Evolutionary conservation across 345 rosid species (phyloP).

Genomic region (Mangifera indica): DNA sequence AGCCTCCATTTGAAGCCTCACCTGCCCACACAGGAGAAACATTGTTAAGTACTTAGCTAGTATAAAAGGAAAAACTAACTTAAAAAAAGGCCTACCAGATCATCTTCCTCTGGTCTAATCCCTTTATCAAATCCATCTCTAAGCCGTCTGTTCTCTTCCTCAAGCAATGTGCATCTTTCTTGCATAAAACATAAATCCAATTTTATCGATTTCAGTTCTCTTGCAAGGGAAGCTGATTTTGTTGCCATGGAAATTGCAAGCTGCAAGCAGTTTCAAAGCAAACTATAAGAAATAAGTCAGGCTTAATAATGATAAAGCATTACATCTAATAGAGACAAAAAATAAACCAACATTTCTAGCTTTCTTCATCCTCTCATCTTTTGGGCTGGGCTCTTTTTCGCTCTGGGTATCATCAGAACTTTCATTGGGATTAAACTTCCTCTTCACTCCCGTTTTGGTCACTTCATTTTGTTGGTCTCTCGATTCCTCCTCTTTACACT

Average conservation of each 20-base stretch:
- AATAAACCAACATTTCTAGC: conserved; percentile 61
- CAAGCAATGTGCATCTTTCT: conserved; percentile 75
- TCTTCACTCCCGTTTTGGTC: conserved; percentile 47
- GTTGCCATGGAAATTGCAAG: conserved; percentile 83
- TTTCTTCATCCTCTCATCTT: conserved; percentile 51
- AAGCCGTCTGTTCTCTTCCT: conserved; percentile 85
- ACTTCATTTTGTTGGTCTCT: conserved; percentile 25
- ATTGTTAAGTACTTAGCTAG: not conserved
- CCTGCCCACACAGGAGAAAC: conserved; percentile 38
- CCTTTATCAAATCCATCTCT: conserved; percentile 71
- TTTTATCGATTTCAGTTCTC: conserved; percentile 69
- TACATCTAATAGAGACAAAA: not conserved
- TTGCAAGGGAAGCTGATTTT: conserved; percentile 74
- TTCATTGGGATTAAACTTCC: conserved; percentile 57
- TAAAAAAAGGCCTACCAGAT: conserved; percentile 46
- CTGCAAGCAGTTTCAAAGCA: conserved; percentile 34
- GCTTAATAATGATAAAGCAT: not conserved
- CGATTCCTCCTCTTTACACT: conserved; percentile 28
- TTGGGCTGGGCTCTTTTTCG: conserved; percentile 37
- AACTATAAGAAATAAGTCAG: conserved; percentile 7
- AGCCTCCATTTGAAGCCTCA: conserved; percentile 92
- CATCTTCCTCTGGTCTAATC: conserved; percentile 91
- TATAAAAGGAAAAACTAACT: not conserved
- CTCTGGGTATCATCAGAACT: conserved; percentile 35
- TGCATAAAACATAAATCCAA: conserved; percentile 71